Conservation (phyloP, 2,329 filamentous ascomycete genomes). For the Aspergillus caelatus region DNA sequence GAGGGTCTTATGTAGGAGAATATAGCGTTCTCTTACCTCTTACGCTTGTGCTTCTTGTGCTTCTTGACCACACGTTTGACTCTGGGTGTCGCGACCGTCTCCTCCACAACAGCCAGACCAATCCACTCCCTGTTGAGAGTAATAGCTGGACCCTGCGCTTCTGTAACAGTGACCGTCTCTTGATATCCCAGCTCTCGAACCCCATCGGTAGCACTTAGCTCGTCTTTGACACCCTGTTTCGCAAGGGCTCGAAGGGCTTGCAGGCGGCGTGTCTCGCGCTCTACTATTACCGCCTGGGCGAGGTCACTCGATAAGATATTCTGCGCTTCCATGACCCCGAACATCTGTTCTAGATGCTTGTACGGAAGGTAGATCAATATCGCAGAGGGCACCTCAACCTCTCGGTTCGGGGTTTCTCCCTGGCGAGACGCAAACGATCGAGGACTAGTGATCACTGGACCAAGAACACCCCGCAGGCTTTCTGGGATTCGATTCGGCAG, state of each 20-base stretch:
- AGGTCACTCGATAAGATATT: constrained; percentile 19
- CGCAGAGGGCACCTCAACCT: constrained; percentile 26
- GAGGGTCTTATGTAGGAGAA: background rate
- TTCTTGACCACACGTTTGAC: background rate
- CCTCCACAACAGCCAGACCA: constrained; percentile 12
- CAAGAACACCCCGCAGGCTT: constrained; percentile 16
- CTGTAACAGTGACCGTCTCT: constrained; percentile 22
- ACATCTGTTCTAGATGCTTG: constrained; percentile 21
- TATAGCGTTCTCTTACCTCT: background rate
- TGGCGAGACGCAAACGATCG: constrained; percentile 21
- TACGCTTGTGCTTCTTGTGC: background rate
- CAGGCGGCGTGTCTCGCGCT: constrained; percentile 34
- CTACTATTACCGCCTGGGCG: constrained; percentile 26
- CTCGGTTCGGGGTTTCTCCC: constrained; percentile 17
- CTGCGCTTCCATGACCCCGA: constrained; percentile 22
- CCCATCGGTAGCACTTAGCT: constrained; percentile 2
- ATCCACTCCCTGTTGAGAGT: constrained; percentile 21
- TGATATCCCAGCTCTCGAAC: constrained; percentile 24
- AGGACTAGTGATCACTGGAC: constrained; percentile 17
- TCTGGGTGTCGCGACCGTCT: background rate
- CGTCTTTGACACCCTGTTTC: background rate
- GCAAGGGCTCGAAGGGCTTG: constrained; percentile 21
- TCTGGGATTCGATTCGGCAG: constrained; percentile 31
- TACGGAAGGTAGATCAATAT: constrained; percentile 34
- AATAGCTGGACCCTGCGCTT: background rate